Evolutionary conservation across 805 yeast genomes (phyloP).

Genomic region (Starmera pachycereana): DNA sequence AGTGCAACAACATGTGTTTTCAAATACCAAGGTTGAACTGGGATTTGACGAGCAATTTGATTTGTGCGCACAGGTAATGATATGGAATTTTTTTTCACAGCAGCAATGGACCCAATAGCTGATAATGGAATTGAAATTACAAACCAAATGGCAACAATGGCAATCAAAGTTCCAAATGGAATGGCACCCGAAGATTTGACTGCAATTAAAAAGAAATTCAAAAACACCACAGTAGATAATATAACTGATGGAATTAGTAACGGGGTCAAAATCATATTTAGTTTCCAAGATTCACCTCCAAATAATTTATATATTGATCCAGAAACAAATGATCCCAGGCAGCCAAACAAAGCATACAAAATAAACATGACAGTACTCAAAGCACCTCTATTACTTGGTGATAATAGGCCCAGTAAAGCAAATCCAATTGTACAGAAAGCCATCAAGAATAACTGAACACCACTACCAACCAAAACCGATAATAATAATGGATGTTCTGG

Average conservation of each 20-base stretch:
- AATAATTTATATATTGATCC: slow-evolving; percentile 78
- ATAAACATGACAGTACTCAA: slow-evolving; percentile 84
- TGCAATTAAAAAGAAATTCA: slow-evolving; percentile 74
- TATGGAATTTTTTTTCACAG: slow-evolving; percentile 48
- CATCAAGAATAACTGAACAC: slow-evolving; percentile 77
- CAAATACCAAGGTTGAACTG: slow-evolving; percentile 79
- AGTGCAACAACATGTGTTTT: slow-evolving; percentile 56
- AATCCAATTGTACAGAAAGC: slow-evolving; percentile 59
- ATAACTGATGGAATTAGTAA: slow-evolving; percentile 72
- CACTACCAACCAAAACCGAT: slow-evolving; percentile 81
- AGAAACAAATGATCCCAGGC: slow-evolving; percentile 80
- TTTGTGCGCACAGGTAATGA: slow-evolving; percentile 81
- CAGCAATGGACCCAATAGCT: slow-evolving; percentile 69
- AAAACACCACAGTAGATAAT: slow-evolving; percentile 49
- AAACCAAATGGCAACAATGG: slow-evolving; percentile 78
- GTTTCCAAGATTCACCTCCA: slow-evolving; percentile 88
- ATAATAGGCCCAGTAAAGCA: slow-evolving; percentile 80
- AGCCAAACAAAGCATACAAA: slow-evolving; percentile 70
- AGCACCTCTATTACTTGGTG: slow-evolving; percentile 94
- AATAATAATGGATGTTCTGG: slow-evolving; percentile 63
- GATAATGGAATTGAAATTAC: slow-evolving; percentile 78
- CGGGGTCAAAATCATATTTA: slow-evolving; percentile 77
- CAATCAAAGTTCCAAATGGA: slow-evolving; percentile 82
- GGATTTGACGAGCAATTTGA: slow-evolving; percentile 95
- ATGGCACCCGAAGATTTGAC: slow-evolving; percentile 89